Base-by-base conservation (phyloP, 192 early-diverging fungal genomes). In the Linnemannia exigua region DNA sequence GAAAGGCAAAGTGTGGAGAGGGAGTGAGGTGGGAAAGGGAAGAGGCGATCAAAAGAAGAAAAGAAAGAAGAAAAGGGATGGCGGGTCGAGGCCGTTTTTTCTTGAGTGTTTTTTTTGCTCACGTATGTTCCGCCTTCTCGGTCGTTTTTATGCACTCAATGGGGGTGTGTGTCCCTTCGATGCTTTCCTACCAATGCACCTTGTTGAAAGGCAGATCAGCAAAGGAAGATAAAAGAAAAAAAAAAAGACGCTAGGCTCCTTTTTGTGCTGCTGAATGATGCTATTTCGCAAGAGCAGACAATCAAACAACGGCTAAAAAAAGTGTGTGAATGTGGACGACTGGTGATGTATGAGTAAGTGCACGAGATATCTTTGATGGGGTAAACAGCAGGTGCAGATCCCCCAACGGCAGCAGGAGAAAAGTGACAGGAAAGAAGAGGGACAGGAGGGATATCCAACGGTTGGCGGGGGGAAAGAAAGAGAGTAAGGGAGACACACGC, bases 181-280 rank as follows among this genome's bases (percentile, higher is more conserved):
- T 20, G 8, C 44, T 72, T 25, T 52, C 12, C 33, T 28, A 33
- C 31, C 70, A n/a, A 71, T 71, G 70, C 22, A 71, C 44, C 48
- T 74, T 54, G 72, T 74, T 54, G 72, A 74, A 74, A 74, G 72
- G 50, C 50, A 37, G 72, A 74, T 74, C 72, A 20, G 72, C 35
- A 38, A 22, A 36, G 70, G 47, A 46, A 46, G 36, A 38, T 16
- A 41, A 19, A 2, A 71, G 28, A 38, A 46, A 19, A 2, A 71
- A 46, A 38, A 46, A n/a, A 41, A 20, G 36, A 37, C 22, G 25
- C 47, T 20, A 58, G 35, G 28, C 37, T 38, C 38, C 41, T 44
- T 44, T 44, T 44, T 44, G 41, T 44, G 41, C 41, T 75, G 74
- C 19, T 67, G 72, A 14, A 69, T 77, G 76, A 69, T 77, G 61